A percentile compares a stretch with the other conserved stretches of the same genome.
phyloP scores from a whole-genome alignment of 2,329 filamentous ascomycete species.

The Stagonosporopsis tanaceti region DNA sequence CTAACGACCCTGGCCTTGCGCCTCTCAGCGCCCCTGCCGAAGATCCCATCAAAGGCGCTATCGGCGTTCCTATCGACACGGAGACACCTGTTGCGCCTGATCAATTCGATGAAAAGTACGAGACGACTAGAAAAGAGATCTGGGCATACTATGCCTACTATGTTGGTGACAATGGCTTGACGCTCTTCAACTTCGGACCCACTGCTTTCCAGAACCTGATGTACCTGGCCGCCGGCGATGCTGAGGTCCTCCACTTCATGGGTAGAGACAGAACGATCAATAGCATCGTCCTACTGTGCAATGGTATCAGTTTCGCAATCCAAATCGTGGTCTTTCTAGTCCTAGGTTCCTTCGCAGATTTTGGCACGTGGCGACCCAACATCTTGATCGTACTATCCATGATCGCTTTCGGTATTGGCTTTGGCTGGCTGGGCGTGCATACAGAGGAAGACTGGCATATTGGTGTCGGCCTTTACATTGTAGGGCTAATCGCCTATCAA shows the following conservation, averaged over 20 bases:
- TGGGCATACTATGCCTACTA: constrained; percentile 70
- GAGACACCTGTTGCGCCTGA: constrained; percentile 60
- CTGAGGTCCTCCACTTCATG: constrained; percentile 62
- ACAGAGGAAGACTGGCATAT: constrained; percentile 66
- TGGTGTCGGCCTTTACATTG: constrained; percentile 69
- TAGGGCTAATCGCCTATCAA: constrained; percentile 72
- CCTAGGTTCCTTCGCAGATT: constrained; percentile 66
- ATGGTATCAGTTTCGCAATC: constrained; percentile 73
- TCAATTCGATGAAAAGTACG: constrained; percentile 62
- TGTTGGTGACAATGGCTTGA: constrained; percentile 70
- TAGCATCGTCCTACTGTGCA: constrained; percentile 66
- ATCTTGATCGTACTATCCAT: constrained; percentile 65
- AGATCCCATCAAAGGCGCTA: constrained; percentile 31
- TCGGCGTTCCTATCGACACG: constrained; percentile 31
- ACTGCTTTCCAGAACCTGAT: constrained; percentile 67
- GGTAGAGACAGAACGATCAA: constrained; percentile 54
- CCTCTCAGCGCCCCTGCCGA: constrained; percentile 30
- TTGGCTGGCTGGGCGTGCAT: constrained; percentile 73
- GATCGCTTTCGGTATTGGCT: constrained; percentile 63
- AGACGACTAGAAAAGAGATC: constrained; percentile 62
- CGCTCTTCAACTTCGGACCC: constrained; percentile 63
- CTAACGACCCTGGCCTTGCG: constrained; percentile 35
- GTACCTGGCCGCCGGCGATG: constrained; percentile 65
- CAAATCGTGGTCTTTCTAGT: constrained; percentile 66
- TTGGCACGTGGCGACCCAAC: constrained; percentile 68